These are phyloP conservation scores for Russula sp. DNA, from an alignment of 768 basidiomycete species.

Conservation along the genomic window DNA sequence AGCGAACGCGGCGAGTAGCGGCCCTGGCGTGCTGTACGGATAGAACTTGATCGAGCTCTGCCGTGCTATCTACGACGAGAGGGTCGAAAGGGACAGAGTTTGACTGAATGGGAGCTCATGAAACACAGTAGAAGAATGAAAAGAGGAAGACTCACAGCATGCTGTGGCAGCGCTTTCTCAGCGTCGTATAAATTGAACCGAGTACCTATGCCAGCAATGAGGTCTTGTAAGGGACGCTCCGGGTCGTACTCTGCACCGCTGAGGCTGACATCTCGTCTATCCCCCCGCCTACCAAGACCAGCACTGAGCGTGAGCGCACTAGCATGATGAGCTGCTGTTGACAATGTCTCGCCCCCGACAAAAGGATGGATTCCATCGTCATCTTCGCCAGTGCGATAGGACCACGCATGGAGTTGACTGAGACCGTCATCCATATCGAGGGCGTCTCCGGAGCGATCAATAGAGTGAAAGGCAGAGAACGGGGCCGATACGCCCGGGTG, in stretches of 20 bases:
- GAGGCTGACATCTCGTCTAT: constrained; percentile 49
- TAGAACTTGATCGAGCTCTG: constrained; percentile 54
- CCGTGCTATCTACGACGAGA: constrained; percentile 54
- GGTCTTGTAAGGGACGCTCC: constrained; percentile 67
- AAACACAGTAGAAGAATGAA: constrained; percentile 1
- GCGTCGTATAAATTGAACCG: constrained; percentile 52
- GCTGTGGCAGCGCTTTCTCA: constrained; percentile 47
- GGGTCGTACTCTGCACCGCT: constrained; percentile 85
- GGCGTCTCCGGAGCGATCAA: constrained; percentile 52
- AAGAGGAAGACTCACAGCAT: constrained; percentile 36
- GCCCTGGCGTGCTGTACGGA: constrained; percentile 47
- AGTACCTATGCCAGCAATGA: constrained; percentile 57
- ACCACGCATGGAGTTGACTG: constrained; percentile 34
- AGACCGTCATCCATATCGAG: constrained; percentile 45
- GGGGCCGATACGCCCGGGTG: constrained; percentile 46
- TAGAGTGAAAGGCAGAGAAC: constrained; percentile 55
- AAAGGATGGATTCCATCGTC: constrained; percentile 66
- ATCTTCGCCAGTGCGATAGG: constrained; percentile 43
- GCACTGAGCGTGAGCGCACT: constrained; percentile 82
- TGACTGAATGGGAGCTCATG: constrained; percentile 18
- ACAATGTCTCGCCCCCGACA: constrained; percentile 57
- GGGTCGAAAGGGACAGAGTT: constrained; percentile 44
- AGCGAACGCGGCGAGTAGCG: constrained; percentile 38
- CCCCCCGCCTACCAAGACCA: constrained; percentile 57
- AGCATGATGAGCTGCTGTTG: constrained; percentile 86